Conservation (phyloP, 495 filamentous ascomycete species). For the Penicillium coprophilum region DNA sequence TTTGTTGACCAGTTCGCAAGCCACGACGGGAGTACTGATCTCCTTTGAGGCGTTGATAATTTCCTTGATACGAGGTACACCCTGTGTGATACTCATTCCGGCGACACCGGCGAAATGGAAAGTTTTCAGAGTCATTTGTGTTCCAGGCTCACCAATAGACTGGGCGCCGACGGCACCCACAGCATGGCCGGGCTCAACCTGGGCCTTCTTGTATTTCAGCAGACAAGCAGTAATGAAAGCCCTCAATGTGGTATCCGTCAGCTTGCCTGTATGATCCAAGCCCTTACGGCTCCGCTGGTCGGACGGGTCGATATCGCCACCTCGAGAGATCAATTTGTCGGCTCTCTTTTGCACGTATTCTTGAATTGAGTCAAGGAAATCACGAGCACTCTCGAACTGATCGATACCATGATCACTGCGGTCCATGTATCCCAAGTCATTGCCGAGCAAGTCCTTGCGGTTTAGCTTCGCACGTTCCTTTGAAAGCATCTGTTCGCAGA, state of each 20-base stretch:
- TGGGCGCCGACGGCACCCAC: conserved; percentile 98
- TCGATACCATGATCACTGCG: conserved; percentile 68
- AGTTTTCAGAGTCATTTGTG: conserved; percentile 99
- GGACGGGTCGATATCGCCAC: conserved; percentile 39
- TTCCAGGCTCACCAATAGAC: conserved; percentile 96
- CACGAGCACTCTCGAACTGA: conserved; percentile 78
- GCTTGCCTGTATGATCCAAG: conserved; percentile 73
- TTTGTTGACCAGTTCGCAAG: conserved; percentile 73
- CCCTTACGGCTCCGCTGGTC: conserved; percentile 42
- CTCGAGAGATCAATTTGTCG: conserved; percentile 46
- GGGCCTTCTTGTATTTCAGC: conserved; percentile 83
- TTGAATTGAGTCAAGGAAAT: conserved; percentile 75
- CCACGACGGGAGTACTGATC: conserved; percentile 93
- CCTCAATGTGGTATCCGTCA: conserved; percentile 69
- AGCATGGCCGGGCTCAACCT: conserved; percentile 90
- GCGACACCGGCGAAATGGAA: conserved; percentile 99
- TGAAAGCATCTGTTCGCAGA: conserved; percentile 63
- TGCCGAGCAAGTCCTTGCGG: conserved; percentile 55
- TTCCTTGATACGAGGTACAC: conserved; percentile 99
- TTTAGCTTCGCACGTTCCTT: conserved; percentile 62
- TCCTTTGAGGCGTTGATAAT: conserved; percentile 95
- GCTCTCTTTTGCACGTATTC: conserved; percentile 64
- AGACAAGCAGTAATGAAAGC: conserved; percentile 81
- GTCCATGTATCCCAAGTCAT: conserved; percentile 61
- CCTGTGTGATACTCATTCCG: conserved; percentile 97